Evolutionary conservation across 2,329 filamentous ascomycete species (phyloP), one percentile per base, ranked within the genome.

Genomic region (Corinectria fuckeliana): DNA sequence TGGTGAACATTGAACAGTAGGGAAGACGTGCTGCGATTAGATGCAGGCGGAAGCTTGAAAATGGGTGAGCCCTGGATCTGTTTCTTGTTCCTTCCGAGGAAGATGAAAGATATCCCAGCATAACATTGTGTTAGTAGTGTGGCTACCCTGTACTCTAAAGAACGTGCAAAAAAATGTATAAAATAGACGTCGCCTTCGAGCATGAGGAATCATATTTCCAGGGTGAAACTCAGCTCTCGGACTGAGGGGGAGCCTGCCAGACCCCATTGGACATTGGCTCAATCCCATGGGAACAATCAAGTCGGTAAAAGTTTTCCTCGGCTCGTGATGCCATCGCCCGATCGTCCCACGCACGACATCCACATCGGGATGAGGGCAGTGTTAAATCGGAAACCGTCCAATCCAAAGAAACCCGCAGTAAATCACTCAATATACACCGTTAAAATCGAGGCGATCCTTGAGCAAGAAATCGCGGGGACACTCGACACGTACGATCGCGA

Each of bases 1-100:
- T 89, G 36, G 78, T 85, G 28, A 69, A 69, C 16, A 68, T 71
- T 39, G 61, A 71, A 50, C 42, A 58, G n/a, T 71, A 20, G 62
- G 21, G 2, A 42, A 50, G n/a, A 9, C 13, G 4, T 14, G 4
- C 26, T 3, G 20, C 23, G 7, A 36, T 39, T 25, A 13, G 20
- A 41, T 18, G n/a, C 18, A 20, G 13, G 18, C 9, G 2, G 25
- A n/a, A 9, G 7, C 3, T 21, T n/a, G 2, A 13, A 25, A 23
- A 7, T 6, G 10, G n/a, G 42, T 5, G 16, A 28, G 9, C 2
- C 13, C 28, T 28, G 14, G 14, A 18, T 45, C 9, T 18, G 42
- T 10, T 28, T 21, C 18, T 16, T 18, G n/a, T 28, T 9, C 26
- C 21, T 42, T 14, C 7, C 32, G 13, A 11, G 16, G 34, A 41